Percentiles rank a stretch among this genome's conserved stretches.
Conservation (phyloP, 2,329 filamentous ascomycete species). For the Microascus cirrosus region DNA sequence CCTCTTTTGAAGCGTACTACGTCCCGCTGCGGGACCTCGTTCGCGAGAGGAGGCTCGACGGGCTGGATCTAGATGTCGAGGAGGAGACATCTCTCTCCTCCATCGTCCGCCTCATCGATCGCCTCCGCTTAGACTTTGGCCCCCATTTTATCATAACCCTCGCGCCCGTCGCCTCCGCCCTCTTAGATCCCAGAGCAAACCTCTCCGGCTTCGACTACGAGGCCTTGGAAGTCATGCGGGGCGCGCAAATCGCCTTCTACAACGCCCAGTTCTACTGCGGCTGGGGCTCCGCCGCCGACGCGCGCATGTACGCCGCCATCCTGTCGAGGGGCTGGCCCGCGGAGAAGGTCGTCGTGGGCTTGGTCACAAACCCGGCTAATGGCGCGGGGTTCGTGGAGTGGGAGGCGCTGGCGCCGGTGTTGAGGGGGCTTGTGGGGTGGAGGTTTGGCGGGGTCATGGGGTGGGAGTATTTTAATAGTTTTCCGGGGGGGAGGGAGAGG, state of each 20-base stretch:
- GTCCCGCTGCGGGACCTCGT: constrained; percentile 55
- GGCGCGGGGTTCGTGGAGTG: constrained; percentile 44
- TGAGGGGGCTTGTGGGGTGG: constrained; percentile 26
- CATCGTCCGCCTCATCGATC: constrained; percentile 55
- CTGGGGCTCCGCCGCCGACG: constrained; percentile 51
- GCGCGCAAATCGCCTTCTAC: constrained; percentile 66
- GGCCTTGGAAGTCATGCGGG: constrained; percentile 56
- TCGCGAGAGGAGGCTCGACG: constrained; percentile 49
- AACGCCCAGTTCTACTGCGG: constrained; percentile 92
- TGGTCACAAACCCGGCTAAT: constrained; percentile 69
- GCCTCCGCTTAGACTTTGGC: constrained; percentile 59
- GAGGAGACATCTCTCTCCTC: constrained; percentile 60
- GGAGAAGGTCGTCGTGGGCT: constrained; percentile 64
- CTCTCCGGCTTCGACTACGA: constrained; percentile 77
- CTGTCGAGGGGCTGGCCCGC: constrained; percentile 58
- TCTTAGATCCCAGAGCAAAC: constrained; percentile 43
- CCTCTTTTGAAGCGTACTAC: constrained; percentile 66
- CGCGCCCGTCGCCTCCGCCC: constrained; percentile 69
- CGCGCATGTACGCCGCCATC: constrained; percentile 37
- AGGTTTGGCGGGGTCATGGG: constrained; percentile 82
- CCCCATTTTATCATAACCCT: constrained; percentile 64
- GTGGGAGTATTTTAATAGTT: constrained; percentile 88
- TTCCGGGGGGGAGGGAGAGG: constrained; percentile 47
- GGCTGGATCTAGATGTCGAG: constrained; percentile 71
- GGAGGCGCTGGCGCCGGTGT: constrained; percentile 31